Evolutionary conservation across 495 filamentous ascomycete species (phyloP), one percentile per base, ranked within the genome.

Genomic region (Daldinia vernicosa): DNA sequence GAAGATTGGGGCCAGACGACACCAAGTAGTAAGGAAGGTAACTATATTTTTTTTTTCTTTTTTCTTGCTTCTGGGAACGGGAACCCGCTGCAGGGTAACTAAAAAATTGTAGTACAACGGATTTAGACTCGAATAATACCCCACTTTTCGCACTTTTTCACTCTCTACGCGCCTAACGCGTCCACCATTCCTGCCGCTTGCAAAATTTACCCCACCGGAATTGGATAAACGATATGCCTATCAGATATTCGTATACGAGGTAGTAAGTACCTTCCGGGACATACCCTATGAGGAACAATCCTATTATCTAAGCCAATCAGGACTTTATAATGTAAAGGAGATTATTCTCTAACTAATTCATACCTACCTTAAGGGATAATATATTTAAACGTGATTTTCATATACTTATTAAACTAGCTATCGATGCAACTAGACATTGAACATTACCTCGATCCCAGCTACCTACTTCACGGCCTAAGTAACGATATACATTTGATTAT

Each of bases 401-500:
- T 14, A 14, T 6, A 17, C 15, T 17, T 39, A 37, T 11, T 39
- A 14, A 35, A 35, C 11, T 12, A 35, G 11, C 3, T 35, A 35
- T 35, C 33, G 1, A 12, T 3, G 15, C 17, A 17, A 17, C 1
- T 39, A 39, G n/a, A 40, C n/a, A 40, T 7, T 40, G 15, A 40
- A 40, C 37, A 40, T 40, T 40, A 17, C 32, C 32, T 35, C 11
- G 12, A 3, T 35, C 11, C 30, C 7, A 17, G 30, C n/a, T 27
- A 56, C 30, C n/a, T 27, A 56, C 30, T 47, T 70, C 17, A 39
- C 19, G 6, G 1, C 11, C 33, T 40, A 14, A 14, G 70, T 57
- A 56, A 60, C 22, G 26, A 77, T 70, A 70, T 77, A 77, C 75
- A 77, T 77, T 55, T 72, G 65, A 4, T 75, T 63, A 39, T 64